Base-by-base conservation (phyloP, 331 rosid genomes). In the Quercus tomentella region DNA sequence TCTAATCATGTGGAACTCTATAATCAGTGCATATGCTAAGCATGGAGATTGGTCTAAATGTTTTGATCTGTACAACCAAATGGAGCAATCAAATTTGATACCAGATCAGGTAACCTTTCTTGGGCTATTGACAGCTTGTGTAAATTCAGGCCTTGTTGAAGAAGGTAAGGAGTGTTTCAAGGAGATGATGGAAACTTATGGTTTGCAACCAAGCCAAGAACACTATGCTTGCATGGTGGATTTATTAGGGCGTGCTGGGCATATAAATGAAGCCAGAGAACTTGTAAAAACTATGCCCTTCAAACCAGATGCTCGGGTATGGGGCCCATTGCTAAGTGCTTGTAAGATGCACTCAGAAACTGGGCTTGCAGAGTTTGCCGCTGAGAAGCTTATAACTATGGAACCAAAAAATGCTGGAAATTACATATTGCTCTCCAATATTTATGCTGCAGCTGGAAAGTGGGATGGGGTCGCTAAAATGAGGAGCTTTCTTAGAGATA, bases 381-480 rank as follows among this genome's bases (percentile, higher is more conserved):
- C 94, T 18, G 74, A 87, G 84, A 89, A 93, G 87, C 93, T 91
- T 74, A 78, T 93, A 23, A 76, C 79, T 6, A 88, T 87, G 86
- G 97, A 93, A 79, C 97, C 97, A 6, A 82, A 83, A 79, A 93
- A 93, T 77, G 88, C 94, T 43, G 97, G 94, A 72, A 93, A 93
- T 80, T 91, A 91, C 72, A 80, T 91, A n/a, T 79, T 89, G 89
- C 89, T 93, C 51, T 89, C 97, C 5, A 93, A 93, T 88, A 88
- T 91, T 84, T 88, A 88, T 77, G 97, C 97, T 74, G 94, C 93
- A 41, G 93, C 92, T 12, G 97, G 97, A 51, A 91, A 83, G 75
- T 93, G 94, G 97, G 93, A 87, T 56, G 77, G 85, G 76, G 97
- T 93, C 20, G 91, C 92, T 33, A 84, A 83, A 83, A 85, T 93